These are phyloP conservation scores for Uronychia binucleata DNA, from an alignment of 73 alveolate species.

Conservation along the genomic window DNA sequence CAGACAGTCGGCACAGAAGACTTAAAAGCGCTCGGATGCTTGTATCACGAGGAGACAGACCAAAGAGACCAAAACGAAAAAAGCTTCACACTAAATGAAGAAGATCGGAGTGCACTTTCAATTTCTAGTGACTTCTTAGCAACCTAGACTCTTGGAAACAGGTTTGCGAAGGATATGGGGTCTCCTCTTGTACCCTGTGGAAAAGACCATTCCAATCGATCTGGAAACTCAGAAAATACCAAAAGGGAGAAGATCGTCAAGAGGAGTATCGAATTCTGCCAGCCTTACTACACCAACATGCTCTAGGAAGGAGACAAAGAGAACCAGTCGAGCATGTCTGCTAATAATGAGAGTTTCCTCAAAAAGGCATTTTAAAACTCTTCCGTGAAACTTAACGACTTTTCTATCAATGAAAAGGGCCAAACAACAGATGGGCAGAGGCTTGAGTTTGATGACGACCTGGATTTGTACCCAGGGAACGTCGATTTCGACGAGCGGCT, in stretches of 20 bases:
- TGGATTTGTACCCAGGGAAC: neutral
- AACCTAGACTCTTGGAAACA: neutral
- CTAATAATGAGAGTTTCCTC: too few relatives aligned
- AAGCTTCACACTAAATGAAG: neutral
- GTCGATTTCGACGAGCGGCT: neutral
- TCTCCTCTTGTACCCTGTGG: neutral
- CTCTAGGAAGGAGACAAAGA: too few relatives aligned
- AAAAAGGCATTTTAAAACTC: too few relatives aligned
- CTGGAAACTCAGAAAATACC: neutral
- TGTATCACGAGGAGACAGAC: neutral
- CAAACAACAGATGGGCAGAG: neutral
- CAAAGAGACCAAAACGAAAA: neutral
- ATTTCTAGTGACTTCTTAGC: neutral
- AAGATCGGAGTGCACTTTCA: neutral
- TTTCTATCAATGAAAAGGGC: too few relatives aligned
- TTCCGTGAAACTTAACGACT: too few relatives aligned
- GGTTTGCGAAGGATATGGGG: neutral
- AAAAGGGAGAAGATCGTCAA: too few relatives aligned
- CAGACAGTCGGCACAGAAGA: conserved; percentile 1
- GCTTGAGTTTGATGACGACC: neutral
- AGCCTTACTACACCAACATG: neutral
- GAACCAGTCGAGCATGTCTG: too few relatives aligned
- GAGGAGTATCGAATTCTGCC: neutral
- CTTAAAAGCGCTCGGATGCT: neutral
- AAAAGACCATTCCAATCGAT: neutral